Conservation (phyloP, 768 basidiomycete species). For the Boletus insuetus region DNA sequence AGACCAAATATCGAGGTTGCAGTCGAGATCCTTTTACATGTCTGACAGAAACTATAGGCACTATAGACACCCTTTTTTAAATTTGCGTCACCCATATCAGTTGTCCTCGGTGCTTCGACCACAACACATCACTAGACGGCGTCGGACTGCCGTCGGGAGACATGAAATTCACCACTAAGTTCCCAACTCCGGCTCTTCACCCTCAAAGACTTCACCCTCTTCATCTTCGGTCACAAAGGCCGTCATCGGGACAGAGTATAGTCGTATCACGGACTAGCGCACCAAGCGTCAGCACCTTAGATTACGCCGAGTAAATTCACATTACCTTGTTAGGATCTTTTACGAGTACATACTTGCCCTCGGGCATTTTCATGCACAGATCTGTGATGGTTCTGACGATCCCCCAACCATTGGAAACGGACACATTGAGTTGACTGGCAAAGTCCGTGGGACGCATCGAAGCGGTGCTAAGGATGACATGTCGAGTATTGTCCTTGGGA, state of each 20-base stretch:
- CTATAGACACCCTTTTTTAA: background rate
- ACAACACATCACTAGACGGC: background rate
- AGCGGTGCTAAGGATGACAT: conserved; percentile 92
- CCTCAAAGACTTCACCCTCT: conserved; percentile 45
- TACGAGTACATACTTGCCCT: conserved; percentile 96
- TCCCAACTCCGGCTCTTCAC: conserved; percentile 40
- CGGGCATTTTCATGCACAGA: conserved; percentile 92
- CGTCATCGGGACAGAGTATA: conserved; percentile 88
- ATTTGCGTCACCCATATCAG: background rate
- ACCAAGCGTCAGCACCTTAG: conserved; percentile 9
- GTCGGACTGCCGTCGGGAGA: conserved; percentile 3
- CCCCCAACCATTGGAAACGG: conserved; percentile 95
- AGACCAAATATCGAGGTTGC: conserved; percentile 80
- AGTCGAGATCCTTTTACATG: conserved; percentile 71
- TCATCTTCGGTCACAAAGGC: conserved; percentile 86
- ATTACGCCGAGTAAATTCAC: conserved; percentile 19
- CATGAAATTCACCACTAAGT: conserved; percentile 17
- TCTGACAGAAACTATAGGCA: conserved; percentile 20
- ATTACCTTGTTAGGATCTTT: conserved; percentile 96
- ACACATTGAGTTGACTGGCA: conserved; percentile 92
- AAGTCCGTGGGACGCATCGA: conserved; percentile 95
- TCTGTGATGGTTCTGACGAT: conserved; percentile 95
- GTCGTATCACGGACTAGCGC: conserved; percentile 81
- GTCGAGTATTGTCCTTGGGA: conserved; percentile 92
- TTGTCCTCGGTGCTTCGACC: background rate